phyloP scores from a whole-genome alignment of 1,139 yeast genomes.

The Casaregolazyma suthepensis region DNA sequence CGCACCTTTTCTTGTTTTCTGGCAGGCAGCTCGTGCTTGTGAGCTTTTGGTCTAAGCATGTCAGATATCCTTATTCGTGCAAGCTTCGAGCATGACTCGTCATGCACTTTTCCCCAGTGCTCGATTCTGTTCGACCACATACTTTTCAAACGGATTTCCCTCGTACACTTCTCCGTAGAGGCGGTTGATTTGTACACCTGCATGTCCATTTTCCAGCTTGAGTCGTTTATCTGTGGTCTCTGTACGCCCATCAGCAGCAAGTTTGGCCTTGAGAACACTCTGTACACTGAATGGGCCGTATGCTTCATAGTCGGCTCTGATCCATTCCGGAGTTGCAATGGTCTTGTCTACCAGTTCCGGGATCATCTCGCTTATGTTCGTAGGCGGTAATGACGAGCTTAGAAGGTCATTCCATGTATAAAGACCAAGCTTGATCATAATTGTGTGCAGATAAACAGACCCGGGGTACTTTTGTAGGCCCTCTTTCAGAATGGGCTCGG shows the following conservation, averaged over 20 bases:
- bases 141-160: slow-evolving; percentile 15
- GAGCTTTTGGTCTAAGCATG: no score
- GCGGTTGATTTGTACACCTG: slow-evolving; percentile 26
- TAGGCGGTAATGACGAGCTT: slow-evolving; percentile 27
- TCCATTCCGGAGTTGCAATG: slow-evolving; percentile 24
- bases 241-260: slow-evolving; percentile 19
- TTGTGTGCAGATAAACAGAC: slow-evolving; percentile 12
- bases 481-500: slow-evolving; percentile 1
- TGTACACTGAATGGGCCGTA: slow-evolving; percentile 31
- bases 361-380: slow-evolving; percentile 26
- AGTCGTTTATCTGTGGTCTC: slow-evolving; percentile 20
- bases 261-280: slow-evolving; percentile 17
- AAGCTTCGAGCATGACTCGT: not conserved
- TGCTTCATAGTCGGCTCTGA: slow-evolving; percentile 32
- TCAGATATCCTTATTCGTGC: not conserved
- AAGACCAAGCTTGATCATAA: slow-evolving; percentile 4
- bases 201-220: slow-evolving; percentile 29
- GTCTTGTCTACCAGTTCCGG: slow-evolving; percentile 27
- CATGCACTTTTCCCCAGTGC: not conserved
- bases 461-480: slow-evolving; percentile 15
- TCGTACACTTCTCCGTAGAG: slow-evolving; percentile 11
- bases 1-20: not conserved
- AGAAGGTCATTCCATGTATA: slow-evolving; percentile 5
- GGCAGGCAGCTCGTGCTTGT: no score
- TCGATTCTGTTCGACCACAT: slow-evolving; percentile 14